phyloP scores from a whole-genome alignment of 768 basidiomycete species.

The Lactarius akahatsu region DNA sequence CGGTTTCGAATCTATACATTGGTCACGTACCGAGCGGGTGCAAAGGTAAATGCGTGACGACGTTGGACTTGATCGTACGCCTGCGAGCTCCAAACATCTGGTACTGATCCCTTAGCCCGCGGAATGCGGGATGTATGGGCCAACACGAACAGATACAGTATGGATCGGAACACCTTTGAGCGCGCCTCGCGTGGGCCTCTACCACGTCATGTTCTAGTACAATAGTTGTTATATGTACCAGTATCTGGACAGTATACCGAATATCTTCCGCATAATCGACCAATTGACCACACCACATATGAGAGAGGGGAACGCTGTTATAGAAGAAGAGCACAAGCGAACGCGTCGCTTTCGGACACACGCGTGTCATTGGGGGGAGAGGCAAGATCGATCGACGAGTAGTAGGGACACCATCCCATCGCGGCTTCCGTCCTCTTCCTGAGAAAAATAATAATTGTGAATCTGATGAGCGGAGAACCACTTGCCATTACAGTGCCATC shows the following conservation, averaged over 20 bases:
- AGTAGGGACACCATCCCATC: not conserved
- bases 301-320: not conserved
- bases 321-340: not conserved
- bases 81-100: not conserved
- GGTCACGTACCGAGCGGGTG: not conserved
- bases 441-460: not conserved
- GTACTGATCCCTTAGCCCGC: not conserved
- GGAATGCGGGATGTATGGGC: not conserved
- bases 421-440: not conserved
- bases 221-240: not conserved
- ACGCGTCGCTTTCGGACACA: not conserved
- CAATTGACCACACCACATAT: not conserved
- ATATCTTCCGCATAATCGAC: not conserved
- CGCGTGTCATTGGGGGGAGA: not conserved
- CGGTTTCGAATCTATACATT: not conserved
- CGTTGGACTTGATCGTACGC: not conserved
- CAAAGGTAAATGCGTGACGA: not conserved
- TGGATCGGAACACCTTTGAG: not conserved
- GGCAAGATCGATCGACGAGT: not conserved
- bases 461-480: not conserved
- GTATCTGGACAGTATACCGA: not conserved
- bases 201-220: not conserved
- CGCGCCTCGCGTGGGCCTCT: not conserved
- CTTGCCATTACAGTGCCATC: not conserved
- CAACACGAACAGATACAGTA: not conserved